These are phyloP conservation scores for Aspergillus sojae DNA, from an alignment of 2,329 filamentous ascomycete genomes.

Conservation along the genomic window DNA sequence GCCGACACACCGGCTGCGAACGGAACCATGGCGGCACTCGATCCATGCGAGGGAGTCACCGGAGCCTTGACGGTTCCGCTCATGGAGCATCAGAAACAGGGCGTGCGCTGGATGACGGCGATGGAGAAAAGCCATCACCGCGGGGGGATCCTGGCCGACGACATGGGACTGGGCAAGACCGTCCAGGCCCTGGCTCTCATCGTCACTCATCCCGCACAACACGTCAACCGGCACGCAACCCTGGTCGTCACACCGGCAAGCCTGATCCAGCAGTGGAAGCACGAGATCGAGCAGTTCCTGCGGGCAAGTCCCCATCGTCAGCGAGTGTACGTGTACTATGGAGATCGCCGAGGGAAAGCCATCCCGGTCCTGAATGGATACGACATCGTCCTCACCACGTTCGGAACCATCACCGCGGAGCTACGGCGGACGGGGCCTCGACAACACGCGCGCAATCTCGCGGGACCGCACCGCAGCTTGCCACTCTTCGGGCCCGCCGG, in stretches of 20 bases:
- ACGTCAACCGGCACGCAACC: neutral
- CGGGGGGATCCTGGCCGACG: neutral
- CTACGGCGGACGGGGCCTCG: neutral
- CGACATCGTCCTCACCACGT: neutral
- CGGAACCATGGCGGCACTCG: neutral
- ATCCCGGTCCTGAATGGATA: neutral
- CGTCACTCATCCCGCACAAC: neutral
- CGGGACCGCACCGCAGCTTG: too few relatives aligned
- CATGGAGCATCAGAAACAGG: neutral
- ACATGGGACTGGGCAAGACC: slow-evolving; percentile 1
- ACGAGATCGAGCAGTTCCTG: too few relatives aligned
- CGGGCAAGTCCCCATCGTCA: too few relatives aligned
- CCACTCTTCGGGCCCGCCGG: neutral
- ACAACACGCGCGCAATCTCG: neutral
- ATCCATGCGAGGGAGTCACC: neutral
- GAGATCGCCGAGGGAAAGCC: neutral
- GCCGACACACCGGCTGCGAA: neutral
- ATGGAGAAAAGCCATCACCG: neutral
- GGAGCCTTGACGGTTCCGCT: neutral
- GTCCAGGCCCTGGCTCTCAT: slow-evolving; percentile 1
- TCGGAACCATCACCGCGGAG: neutral
- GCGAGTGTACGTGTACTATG: neutral
- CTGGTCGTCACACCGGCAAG: neutral
- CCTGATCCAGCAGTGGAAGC: too few relatives aligned
- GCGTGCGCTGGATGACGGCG: neutral